These are phyloP conservation scores for Nitzschia sp. DNA, from an alignment of 108 stramenopile genomes.

Conservation along the genomic window DNA sequence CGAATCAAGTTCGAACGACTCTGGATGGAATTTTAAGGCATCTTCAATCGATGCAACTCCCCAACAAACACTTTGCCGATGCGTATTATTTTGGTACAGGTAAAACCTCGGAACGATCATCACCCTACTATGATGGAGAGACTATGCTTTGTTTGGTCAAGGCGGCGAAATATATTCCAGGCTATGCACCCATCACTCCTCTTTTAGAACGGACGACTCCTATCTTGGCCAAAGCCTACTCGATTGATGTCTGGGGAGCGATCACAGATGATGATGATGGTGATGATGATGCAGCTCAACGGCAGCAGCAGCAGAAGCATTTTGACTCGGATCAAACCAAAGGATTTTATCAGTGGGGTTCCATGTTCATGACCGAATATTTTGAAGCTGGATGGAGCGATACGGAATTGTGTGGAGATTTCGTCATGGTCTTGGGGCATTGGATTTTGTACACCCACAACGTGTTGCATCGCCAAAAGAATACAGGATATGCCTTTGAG, in stretches of 20 bases:
- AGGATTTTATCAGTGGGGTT: slow-evolving; percentile 34
- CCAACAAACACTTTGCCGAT: slow-evolving; percentile 14
- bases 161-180: slow-evolving; percentile 22
- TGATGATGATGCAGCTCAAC: too few species aligned
- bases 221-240: slow-evolving; percentile 19
- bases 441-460: slow-evolving; percentile 28
- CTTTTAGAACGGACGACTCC: slow-evolving; percentile 15
- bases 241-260: slow-evolving; percentile 17
- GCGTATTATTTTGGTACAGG: neutral
- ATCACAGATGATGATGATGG: slow-evolving; percentile 10
- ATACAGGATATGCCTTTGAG: slow-evolving; percentile 32
- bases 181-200: slow-evolving; percentile 2
- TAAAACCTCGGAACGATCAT: neutral
- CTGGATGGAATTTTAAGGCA: neutral
- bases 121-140: slow-evolving; percentile 29
- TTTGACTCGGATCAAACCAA: slow-evolving; percentile 24
- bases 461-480: slow-evolving; percentile 6
- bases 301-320: too few species aligned
- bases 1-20: neutral
- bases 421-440: slow-evolving; percentile 12
- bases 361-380: slow-evolving; percentile 24
- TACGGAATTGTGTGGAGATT: slow-evolving; percentile 13
- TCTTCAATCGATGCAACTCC: slow-evolving; percentile 12
- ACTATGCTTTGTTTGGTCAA: slow-evolving; percentile 32
- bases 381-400: slow-evolving; percentile 14